These are phyloP conservation scores for Allium sativum DNA, from an alignment of 106 monocot species.

Conservation along the genomic window DNA sequence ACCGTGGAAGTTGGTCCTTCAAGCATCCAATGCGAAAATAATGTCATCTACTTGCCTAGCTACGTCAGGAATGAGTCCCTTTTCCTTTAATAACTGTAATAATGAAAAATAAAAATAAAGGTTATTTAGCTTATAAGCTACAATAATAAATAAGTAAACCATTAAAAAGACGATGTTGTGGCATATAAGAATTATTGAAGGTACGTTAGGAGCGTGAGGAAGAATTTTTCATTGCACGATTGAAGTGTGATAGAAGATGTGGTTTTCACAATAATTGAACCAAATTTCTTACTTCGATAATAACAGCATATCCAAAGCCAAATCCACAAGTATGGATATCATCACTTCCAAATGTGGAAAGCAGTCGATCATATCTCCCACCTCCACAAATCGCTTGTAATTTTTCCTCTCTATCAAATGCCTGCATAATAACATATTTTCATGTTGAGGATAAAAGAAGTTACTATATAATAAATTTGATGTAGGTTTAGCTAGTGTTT, in stretches of 20 bases:
- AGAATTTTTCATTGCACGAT: not conserved
- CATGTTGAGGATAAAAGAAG: too few relatives aligned
- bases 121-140: not conserved
- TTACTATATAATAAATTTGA: too few relatives aligned
- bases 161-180: too few relatives aligned
- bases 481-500: too few relatives aligned
- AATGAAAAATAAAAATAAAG: too few relatives aligned
- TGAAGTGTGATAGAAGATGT: not conserved
- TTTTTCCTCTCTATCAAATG: conserved; percentile 93
- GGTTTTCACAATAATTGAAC: too few relatives aligned
- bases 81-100: conserved; percentile 81
- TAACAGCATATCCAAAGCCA: conserved; percentile 99
- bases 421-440: too few relatives aligned
- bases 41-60: conserved; percentile 78
- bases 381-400: conserved; percentile 96
- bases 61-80: conserved; percentile 68
- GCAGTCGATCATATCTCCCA: conserved; percentile 80
- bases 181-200: too few relatives aligned
- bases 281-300: conserved; percentile 77
- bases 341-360: conserved; percentile 88
- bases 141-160: conserved; percentile 2
- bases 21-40: conserved; percentile 78
- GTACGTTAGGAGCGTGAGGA: not conserved
- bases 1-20: conserved; percentile 75
- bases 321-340: conserved; percentile 89